Evolutionary conservation across 148 eudicot species (phyloP).

Genomic region (Suaeda aralocaspica): DNA sequence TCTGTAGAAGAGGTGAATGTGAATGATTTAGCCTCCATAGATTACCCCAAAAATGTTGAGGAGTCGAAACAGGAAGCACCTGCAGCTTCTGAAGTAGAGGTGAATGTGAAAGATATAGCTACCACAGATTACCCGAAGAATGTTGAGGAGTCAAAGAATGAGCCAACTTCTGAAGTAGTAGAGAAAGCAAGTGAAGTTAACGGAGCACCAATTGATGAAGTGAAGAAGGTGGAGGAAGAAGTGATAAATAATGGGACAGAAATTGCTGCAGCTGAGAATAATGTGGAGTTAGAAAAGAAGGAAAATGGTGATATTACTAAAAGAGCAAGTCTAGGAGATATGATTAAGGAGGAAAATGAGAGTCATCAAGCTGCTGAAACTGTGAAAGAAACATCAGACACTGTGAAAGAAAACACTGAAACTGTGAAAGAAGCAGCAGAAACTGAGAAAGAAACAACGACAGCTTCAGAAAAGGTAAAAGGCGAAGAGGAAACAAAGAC

Average conservation of each 20-base stretch:
- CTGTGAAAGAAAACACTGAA: not conserved
- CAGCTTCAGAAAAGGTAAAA: not conserved
- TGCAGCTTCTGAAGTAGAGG: slow-evolving; percentile 1
- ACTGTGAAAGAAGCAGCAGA: not conserved
- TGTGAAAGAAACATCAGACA: slow-evolving; percentile 1
- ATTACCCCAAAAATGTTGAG: slow-evolving; percentile 12
- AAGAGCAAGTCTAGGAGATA: slow-evolving; percentile 34
- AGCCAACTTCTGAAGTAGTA: not conserved
- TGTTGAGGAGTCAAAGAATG: slow-evolving; percentile 17
- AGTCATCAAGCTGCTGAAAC: slow-evolving; percentile 19
- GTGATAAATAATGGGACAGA: slow-evolving; percentile 5
- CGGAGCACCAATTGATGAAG: slow-evolving; percentile 15
- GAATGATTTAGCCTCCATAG: slow-evolving; percentile 4
- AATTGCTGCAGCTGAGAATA: slow-evolving; percentile 4
- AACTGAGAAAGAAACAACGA: not conserved
- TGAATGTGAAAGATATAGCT: not conserved
- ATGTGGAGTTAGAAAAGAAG: slow-evolving; percentile 20
- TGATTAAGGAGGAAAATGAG: slow-evolving; percentile 31
- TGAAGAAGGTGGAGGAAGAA: slow-evolving; percentile 4
- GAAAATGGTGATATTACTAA: slow-evolving; percentile 18
- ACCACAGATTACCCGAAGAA: slow-evolving; percentile 8
- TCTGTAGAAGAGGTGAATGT: not conserved
- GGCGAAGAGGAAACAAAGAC: slow-evolving; percentile 24
- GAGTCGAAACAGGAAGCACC: slow-evolving; percentile 7
- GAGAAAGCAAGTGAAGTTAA: slow-evolving; percentile 18